Conservation (phyloP, 805 yeast species). For the Lipomyces spencermartinsiae region DNA sequence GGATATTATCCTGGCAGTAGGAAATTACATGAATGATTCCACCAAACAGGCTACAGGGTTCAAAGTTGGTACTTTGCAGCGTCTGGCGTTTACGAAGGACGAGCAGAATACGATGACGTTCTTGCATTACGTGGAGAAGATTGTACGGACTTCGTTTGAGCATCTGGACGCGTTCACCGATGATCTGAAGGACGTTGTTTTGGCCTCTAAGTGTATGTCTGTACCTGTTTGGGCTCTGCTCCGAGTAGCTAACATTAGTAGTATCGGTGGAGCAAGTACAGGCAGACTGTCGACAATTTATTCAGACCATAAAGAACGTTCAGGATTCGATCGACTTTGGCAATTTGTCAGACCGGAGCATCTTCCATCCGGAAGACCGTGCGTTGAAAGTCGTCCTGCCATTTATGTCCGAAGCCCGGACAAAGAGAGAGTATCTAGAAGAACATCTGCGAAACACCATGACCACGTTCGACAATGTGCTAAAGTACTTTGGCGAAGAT, state of each 20-base stretch:
- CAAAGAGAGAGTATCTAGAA: constrained; percentile 67
- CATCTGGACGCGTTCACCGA: constrained; percentile 74
- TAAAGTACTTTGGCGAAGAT: constrained; percentile 93
- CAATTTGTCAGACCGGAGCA: constrained; percentile 76
- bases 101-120: constrained; percentile 86
- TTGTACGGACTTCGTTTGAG: constrained; percentile 84
- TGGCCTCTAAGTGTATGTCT: constrained; percentile 60
- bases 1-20: constrained; percentile 86
- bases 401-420: constrained; percentile 75
- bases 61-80: constrained; percentile 83
- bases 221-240: neutral
- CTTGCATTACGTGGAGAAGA: constrained; percentile 88
- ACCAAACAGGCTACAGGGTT: constrained; percentile 93
- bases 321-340: constrained; percentile 79
- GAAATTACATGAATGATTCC: constrained; percentile 95
- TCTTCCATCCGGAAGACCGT: constrained; percentile 83
- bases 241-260: constrained; percentile 5
- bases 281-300: constrained; percentile 70
- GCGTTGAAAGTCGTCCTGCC: constrained; percentile 66
- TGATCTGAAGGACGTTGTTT: constrained; percentile 65
- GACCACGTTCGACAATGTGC: constrained; percentile 68
- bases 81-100: constrained; percentile 90
- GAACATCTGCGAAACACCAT: constrained; percentile 68
- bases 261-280: constrained; percentile 82
- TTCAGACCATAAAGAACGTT: constrained; percentile 68